Percentiles rank a stretch among this genome's conserved stretches.
Conservation (phyloP, 1,139 yeast species). For the Candida albicans region DNA sequence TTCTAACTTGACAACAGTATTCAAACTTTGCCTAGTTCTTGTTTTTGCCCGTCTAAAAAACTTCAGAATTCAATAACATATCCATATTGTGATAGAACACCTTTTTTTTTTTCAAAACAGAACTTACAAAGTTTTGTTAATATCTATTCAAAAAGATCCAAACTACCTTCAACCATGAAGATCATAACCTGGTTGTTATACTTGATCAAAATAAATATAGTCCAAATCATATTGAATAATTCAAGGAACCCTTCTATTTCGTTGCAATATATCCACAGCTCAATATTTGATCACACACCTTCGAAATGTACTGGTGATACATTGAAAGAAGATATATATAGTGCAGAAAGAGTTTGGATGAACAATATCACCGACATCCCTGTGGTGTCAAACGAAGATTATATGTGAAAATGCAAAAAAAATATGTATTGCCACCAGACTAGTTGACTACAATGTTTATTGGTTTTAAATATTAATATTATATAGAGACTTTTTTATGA, state of each 20-base stretch:
- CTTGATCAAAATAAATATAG: conserved; percentile 38
- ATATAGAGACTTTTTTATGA: background rate
- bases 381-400: conserved; percentile 3
- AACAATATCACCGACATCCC: conserved; percentile 35
- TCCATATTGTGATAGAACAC: no score
- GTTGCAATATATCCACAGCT: conserved; percentile 36
- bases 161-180: conserved; percentile 25
- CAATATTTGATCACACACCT: conserved; percentile 27
- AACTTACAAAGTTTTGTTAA: no score
- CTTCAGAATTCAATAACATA: no score
- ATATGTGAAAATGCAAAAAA: background rate
- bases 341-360: conserved; percentile 15
- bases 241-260: conserved; percentile 36
- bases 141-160: no score
- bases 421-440: no score
- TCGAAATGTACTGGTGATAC: conserved; percentile 1
- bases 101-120: no score
- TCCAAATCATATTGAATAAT: conserved; percentile 37
- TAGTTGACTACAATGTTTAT: no score
- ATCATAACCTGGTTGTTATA: conserved; percentile 34
- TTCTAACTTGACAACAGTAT: no score
- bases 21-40: no score
- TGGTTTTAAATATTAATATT: no score
- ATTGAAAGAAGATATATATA: background rate
- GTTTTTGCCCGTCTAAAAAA: no score